Evolutionary conservation across 2,329 filamentous ascomycete species (phyloP), one percentile per base, ranked within the genome.

Genomic region (Claviceps pazoutovae): DNA sequence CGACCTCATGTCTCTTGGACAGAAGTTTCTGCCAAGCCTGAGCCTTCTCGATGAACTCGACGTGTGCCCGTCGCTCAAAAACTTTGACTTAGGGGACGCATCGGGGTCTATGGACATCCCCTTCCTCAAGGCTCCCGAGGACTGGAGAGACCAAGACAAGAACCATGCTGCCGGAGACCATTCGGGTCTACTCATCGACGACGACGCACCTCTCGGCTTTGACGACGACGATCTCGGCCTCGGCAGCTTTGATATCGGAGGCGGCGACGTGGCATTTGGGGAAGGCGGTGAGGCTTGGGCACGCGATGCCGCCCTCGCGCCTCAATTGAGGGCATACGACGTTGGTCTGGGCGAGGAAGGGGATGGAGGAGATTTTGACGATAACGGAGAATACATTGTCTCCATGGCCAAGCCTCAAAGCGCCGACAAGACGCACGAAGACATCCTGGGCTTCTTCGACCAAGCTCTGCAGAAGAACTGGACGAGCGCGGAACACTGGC

Each of bases 401-500:
- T 86, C 86, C n/a, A 81, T 95, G 71, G 80, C 79, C 42, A 84
- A 85, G 59, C 71, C 74, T 3, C 67, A 70, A 48, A 80, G 81
- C 51, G 75, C 76, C 49, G 87, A 88, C 60, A 75, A 75, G 62
- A 71, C 84, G 65, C 89, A 96, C 63, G 88, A 97, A 59, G 91
- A 95, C 61, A 95, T 98, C 53, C 76, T 98, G n/a, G 86, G 87
- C 62, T 98, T 97, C 71, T 98, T 98, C 63, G 93, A 98, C 66
- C 88, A 95, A 62, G 90, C 91, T 2, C 71, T 97, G 44, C 88
- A 93, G 64, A 97, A 95, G 76, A 96, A 96, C 62, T 98, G 93
- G 91, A 84, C 86, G 5, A 94, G 89, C 48, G 91, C 93, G n/a
- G 93, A 97, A 66, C 93, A 98, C 68, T 98, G 93, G 93, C 84